A percentile compares a stretch with the other conserved stretches of the same genome.
Evolutionary conservation across 805 yeast species (phyloP).

Genomic region (Ogataea ramenticola): DNA sequence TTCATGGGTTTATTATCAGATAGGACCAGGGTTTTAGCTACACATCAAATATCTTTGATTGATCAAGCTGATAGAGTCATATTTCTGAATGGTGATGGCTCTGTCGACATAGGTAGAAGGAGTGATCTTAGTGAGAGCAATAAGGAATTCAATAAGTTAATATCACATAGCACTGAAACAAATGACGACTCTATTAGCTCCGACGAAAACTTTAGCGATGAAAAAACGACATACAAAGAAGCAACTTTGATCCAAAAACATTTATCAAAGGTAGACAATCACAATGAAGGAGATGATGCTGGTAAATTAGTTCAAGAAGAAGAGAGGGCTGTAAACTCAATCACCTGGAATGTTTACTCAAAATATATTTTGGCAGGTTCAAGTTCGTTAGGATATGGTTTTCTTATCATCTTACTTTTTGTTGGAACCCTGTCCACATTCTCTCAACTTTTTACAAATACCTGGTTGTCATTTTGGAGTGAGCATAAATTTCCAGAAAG

Average conservation of each 20-base stretch:
- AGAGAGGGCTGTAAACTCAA: conserved; percentile 51
- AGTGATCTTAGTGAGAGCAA: conserved; percentile 42
- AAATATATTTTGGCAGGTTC: conserved; percentile 49
- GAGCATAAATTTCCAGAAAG: conserved; percentile 40
- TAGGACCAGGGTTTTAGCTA: conserved; percentile 68
- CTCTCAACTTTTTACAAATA: conserved; percentile 51
- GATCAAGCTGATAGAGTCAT: conserved; percentile 61
- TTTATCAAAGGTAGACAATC: conserved; percentile 14
- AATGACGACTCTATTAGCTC: too few relatives aligned
- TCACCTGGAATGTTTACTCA: conserved; percentile 40
- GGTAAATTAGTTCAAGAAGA: conserved; percentile 43
- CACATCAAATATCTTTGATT: conserved; percentile 72
- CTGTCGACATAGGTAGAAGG: conserved; percentile 51
- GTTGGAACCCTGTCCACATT: conserved; percentile 32
- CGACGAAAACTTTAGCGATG: conserved; percentile 21
- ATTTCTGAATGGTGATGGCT: conserved; percentile 57
- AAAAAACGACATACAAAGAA: conserved; percentile 16
- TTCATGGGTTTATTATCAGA: conserved; percentile 44
- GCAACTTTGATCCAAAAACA: conserved; percentile 3
- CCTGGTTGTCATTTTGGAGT: conserved; percentile 85
- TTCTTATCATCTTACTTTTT: conserved; percentile 22
- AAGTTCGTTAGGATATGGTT: conserved; percentile 32
- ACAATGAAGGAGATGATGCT: conserved; percentile 1
- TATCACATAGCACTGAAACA: conserved; percentile 35
- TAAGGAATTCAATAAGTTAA: conserved; percentile 40